Base-by-base conservation (phyloP, 805 yeast genomes). In the Kluyveromyces aestuarii region DNA sequence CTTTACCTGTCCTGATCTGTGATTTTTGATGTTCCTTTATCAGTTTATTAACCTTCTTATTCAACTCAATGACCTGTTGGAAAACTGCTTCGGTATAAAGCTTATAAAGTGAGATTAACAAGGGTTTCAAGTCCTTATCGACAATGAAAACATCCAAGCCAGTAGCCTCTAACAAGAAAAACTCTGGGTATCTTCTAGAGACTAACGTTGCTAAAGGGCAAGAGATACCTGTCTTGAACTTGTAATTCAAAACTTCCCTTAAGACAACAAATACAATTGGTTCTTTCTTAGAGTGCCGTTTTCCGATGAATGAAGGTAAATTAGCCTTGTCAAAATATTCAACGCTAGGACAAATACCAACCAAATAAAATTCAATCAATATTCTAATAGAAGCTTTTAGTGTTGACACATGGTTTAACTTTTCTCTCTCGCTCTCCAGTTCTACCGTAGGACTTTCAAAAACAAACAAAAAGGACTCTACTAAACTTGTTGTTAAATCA, bases 1-100 rank as follows among this genome's bases (percentile, higher is more conserved):
- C 58, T 52, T 75, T 77, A 21, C 96, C 95, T 1, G 84, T 79
- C 55, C 84, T 74, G 48, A 85, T 77, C 47, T 84, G 79, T 2
- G 81, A 76, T 48, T 74, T 76, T 41, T 73, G 72, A 48, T 75
- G 77, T 46, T 69, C 71, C 18, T 64, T 63, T 18, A 65, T 64
- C 11, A 72, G 59, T 18, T 64, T 67, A 10, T 59, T 52, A 0
- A 75, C 58, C n/a, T 62, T 61, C n/a, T 61, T 56, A 44, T 72
- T 68, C n/a, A 72, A 54, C 1, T 60, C 61, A 3, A 60, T 60
- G 0, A 79, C 61, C 27, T 64, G 61, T 1, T 65, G 51, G 10
- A 75, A 64, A 0, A 75, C 69, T 0, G 74, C 75, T 13, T 68
- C 70, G 0, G 77, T 61, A 55, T 73, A 81, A 0, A 66, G 58